A percentile compares a stretch with the other conserved stretches of the same genome.
Evolutionary conservation across 495 filamentous ascomycete genomes (phyloP).

Genomic region (Penicillium malachiteum): DNA sequence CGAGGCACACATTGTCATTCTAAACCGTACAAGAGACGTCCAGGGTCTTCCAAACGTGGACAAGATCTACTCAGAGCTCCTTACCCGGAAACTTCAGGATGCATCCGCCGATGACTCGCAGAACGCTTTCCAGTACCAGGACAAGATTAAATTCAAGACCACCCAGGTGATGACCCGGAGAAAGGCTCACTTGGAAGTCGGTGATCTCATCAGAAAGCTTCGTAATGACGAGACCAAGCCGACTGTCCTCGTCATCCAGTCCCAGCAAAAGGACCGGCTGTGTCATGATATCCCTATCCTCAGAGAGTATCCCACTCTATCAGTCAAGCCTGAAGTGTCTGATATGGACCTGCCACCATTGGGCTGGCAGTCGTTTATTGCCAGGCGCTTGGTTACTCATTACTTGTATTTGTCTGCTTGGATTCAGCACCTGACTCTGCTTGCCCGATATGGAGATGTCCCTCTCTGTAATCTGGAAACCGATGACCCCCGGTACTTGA

Average conservation of each 20-base stretch:
- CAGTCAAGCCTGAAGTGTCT: constrained; percentile 74
- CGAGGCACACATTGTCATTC: constrained; percentile 79
- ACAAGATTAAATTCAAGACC: constrained; percentile 80
- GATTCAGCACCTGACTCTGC: constrained; percentile 81
- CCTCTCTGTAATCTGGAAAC: constrained; percentile 93
- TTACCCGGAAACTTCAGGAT: constrained; percentile 64
- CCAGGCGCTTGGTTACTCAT: constrained; percentile 79
- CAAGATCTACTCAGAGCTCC: constrained; percentile 82
- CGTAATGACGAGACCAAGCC: constrained; percentile 78
- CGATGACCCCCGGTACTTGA: constrained; percentile 90
- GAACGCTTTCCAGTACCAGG: constrained; percentile 80
- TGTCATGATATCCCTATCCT: constrained; percentile 83
- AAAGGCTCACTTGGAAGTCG: constrained; percentile 82
- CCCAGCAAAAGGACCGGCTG: constrained; percentile 75
- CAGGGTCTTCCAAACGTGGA: constrained; percentile 85
- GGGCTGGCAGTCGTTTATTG: constrained; percentile 90
- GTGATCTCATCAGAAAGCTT: constrained; percentile 83
- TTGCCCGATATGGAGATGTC: constrained; percentile 89
- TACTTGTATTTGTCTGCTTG: constrained; percentile 89
- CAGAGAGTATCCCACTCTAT: constrained; percentile 78
- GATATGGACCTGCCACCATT: constrained; percentile 87
- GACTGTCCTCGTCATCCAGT: constrained; percentile 83
- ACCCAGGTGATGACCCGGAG: constrained; percentile 83
- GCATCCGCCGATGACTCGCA: constrained; percentile 67
- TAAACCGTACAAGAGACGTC: constrained; percentile 74